These are phyloP conservation scores for Epichloe amarillans DNA, from an alignment of 2,329 filamentous ascomycete genomes.

Conservation along the genomic window DNA sequence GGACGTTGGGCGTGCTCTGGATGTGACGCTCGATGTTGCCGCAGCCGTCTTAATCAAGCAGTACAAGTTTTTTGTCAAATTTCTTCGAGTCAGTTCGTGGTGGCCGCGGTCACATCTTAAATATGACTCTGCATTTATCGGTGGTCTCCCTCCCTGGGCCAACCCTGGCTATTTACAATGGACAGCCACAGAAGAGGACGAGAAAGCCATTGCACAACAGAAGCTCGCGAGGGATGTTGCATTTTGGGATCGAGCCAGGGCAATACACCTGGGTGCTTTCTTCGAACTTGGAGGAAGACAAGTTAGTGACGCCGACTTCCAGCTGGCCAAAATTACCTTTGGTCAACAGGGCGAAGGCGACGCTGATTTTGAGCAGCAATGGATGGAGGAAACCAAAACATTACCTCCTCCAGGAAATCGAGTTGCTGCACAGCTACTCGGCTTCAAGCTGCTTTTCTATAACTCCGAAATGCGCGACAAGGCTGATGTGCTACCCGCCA, in stretches of 20 bases:
- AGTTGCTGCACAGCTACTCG: conserved; percentile 84
- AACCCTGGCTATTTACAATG: conserved; percentile 55
- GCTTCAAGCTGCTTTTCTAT: conserved; percentile 95
- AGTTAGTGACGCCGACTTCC: conserved; percentile 44
- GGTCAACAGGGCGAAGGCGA: conserved; percentile 29
- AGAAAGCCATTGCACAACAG: conserved; percentile 38
- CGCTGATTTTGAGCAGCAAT: conserved; percentile 48
- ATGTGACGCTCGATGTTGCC: conserved; percentile 90
- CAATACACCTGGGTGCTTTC: conserved; percentile 68
- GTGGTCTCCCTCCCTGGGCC: conserved; percentile 75
- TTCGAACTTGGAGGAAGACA: conserved; percentile 74
- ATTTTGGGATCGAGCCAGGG: conserved; percentile 73
- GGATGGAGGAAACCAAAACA: conserved; percentile 71
- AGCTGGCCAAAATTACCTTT: conserved; percentile 27
- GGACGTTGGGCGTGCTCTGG: conserved; percentile 85
- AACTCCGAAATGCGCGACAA: conserved; percentile 64
- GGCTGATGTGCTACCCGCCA: conserved; percentile 71
- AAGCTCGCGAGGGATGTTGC: conserved; percentile 53
- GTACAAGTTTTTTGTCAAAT: conserved; percentile 86
- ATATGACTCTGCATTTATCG: conserved; percentile 29
- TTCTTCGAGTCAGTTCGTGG: conserved; percentile 86
- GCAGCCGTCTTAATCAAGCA: conserved; percentile 88
- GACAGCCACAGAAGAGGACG: conserved; percentile 55
- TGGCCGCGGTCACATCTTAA: conserved; percentile 60
- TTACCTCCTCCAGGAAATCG: conserved; percentile 76